Evolutionary conservation across 495 filamentous ascomycete genomes (phyloP).

Genomic region (Neurospora sp.): DNA sequence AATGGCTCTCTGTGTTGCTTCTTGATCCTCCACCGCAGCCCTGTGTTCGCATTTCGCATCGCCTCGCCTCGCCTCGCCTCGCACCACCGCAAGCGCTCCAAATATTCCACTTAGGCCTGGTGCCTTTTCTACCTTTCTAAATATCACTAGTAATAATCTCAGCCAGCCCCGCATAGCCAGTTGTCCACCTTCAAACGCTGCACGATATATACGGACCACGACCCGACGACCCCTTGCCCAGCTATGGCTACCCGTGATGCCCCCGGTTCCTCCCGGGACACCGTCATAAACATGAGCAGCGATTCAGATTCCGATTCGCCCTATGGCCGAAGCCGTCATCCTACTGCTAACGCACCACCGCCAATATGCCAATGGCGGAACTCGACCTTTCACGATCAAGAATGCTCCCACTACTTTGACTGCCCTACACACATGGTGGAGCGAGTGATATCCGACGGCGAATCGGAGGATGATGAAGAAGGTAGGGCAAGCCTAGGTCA

Average conservation of each 20-base stretch:
- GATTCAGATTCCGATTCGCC: slow-evolving; percentile 5
- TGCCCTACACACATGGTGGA: slow-evolving; percentile 30
- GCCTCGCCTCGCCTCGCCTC: neutral
- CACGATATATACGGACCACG: neutral
- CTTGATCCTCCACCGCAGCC: neutral
- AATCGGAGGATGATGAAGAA: neutral
- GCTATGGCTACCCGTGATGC: slow-evolving; percentile 16
- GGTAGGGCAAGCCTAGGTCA: neutral
- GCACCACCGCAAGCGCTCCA: neutral
- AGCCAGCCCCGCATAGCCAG: neutral
- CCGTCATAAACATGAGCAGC: slow-evolving; percentile 5
- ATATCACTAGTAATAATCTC: neutral
- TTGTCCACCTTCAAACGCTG: neutral
- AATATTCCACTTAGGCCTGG: neutral
- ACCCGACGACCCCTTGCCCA: neutral
- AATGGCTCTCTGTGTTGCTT: neutral
- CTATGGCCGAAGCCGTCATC: neutral
- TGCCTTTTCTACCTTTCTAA: neutral
- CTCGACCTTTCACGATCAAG: slow-evolving; percentile 21
- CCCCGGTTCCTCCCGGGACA: neutral
- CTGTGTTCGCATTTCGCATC: neutral
- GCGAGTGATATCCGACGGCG: slow-evolving; percentile 14
- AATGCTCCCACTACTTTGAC: slow-evolving; percentile 35
- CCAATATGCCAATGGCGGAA: slow-evolving; percentile 25
- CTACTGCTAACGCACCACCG: neutral